Evolutionary conservation across 495 filamentous ascomycete genomes (phyloP).

Genomic region (Cladorrhinum samala): DNA sequence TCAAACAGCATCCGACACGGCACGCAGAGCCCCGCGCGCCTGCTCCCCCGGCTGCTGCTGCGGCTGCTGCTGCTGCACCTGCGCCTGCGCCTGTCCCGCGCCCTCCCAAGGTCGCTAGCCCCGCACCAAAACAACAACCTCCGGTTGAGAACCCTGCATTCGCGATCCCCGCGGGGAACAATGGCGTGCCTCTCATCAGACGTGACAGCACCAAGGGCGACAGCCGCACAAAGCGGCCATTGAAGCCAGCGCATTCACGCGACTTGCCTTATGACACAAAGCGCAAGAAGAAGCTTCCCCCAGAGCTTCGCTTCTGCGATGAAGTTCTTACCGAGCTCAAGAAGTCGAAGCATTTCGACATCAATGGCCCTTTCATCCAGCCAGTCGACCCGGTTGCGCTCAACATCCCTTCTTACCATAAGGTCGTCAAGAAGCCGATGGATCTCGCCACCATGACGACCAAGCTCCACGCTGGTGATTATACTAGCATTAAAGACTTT

Average conservation of each 20-base stretch:
- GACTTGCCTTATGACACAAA: constrained; percentile 78
- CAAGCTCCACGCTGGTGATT: constrained; percentile 76
- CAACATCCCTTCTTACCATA: constrained; percentile 90
- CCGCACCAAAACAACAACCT: constrained; percentile 27
- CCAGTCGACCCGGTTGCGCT: constrained; percentile 92
- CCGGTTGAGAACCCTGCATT: constrained; percentile 56
- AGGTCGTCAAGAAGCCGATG: constrained; percentile 94
- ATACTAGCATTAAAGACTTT: constrained; percentile 78
- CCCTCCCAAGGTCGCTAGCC: constrained; percentile 20
- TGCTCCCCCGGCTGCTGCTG: constrained; percentile 40
- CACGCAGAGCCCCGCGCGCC: constrained; percentile 37
- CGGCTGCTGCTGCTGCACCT: constrained; percentile 39
- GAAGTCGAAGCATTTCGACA: constrained; percentile 60
- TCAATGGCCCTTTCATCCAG: constrained; percentile 64
- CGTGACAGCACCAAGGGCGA: constrained; percentile 74
- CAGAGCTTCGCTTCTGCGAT: constrained; percentile 86
- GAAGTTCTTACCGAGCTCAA: constrained; percentile 70
- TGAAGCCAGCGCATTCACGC: constrained; percentile 80
- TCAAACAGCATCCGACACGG: constrained; percentile 45
- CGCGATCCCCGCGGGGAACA: constrained; percentile 61
- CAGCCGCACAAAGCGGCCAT: constrained; percentile 82
- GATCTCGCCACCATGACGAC: constrained; percentile 70
- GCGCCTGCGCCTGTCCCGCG: constrained; percentile 34
- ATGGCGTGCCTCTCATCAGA: constrained; percentile 86
- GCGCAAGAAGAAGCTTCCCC: constrained; percentile 87